Evolutionary conservation across 2,329 filamentous ascomycete genomes (phyloP), one percentile per base, ranked within the genome.

Genomic region (Trichoderma breve): DNA sequence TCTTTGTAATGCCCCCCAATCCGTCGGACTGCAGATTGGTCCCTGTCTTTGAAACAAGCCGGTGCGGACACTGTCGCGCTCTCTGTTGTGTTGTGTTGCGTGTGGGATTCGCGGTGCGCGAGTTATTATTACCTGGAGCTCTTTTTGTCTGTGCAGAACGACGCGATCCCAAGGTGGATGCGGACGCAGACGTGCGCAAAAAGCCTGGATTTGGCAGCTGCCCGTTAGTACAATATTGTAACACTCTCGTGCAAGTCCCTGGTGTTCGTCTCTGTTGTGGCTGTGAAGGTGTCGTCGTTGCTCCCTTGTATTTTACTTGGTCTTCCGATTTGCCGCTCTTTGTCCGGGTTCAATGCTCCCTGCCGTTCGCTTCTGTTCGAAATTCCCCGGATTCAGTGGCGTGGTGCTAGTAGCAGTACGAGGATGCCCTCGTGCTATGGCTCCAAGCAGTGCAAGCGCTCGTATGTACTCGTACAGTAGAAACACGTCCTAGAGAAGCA

Each of bases 361-460:
- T 60, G 57, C 30, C 28, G 18, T 47, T 53, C 55, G 66, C 66
- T 61, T 62, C 26, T n/a, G 32, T 24, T 24, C 12, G 6, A 32
- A 60, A 58, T 32, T 69, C 53, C 66, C 66, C 39, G 36, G 36
- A 51, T 70, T 53, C n/a, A 15, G 55, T 60, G 65, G 65, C 55
- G 51, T 28, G 34, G 57, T 60, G 57, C 57, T 60, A 60, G 57
- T 21, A 30, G 28, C 32, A 21, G 57, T 51, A 51, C 43, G 43
- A 51, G 57, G 32, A 24, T 60, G 57, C n/a, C 39, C 43, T 28
- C 43, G 43, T 51, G 61, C 36, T 30, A 11, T 24, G 4, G 24
- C 64, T 39, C 34, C 21, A 14, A 14, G 32, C 51, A 57, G 55
- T n/a, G 28, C 55, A 58, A 32, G 43, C 43, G 18, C 43, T 47